phyloP scores from a whole-genome alignment of 176 grass and related monocot species.

The Musa troglodytarum region DNA sequence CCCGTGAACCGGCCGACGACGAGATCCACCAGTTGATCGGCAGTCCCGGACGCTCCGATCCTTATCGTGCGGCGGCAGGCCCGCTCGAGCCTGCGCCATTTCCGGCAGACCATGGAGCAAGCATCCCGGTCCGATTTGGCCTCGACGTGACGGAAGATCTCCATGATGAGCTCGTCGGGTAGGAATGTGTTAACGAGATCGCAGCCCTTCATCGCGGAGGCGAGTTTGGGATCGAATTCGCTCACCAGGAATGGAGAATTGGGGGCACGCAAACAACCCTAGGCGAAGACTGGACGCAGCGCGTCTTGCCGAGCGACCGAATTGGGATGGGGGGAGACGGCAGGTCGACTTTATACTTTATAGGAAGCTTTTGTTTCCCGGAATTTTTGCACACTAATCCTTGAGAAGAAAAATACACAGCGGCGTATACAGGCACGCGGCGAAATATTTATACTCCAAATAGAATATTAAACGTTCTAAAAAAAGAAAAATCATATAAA shows the following conservation, averaged over 20 bases:
- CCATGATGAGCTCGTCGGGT: constrained; percentile 51
- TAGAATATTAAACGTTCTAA: too few species aligned
- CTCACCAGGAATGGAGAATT: neutral
- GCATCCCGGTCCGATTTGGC: constrained; percentile 57
- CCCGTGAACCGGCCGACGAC: constrained; percentile 41
- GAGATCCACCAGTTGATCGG: constrained; percentile 41
- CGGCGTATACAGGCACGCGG: too few species aligned
- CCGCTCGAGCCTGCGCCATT: constrained; percentile 57
- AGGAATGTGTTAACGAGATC: constrained; percentile 58
- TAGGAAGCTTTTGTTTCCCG: neutral
- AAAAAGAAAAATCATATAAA: too few species aligned
- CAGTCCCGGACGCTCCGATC: constrained; percentile 47
- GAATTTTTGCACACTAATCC: too few species aligned
- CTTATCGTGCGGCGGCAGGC: constrained; percentile 34
- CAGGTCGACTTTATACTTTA: neutral
- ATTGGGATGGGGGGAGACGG: neutral
- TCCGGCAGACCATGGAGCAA: constrained; percentile 58
- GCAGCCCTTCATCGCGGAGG: constrained; percentile 37
- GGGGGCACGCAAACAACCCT: neutral
- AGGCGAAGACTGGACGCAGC: neutral
- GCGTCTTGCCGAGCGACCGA: neutral
- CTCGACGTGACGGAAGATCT: constrained; percentile 45
- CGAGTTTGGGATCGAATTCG: neutral
- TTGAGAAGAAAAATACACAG: too few species aligned
- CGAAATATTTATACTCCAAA: too few species aligned